Base-by-base conservation (phyloP, 2,329 filamentous ascomycete species). In the Pseudopithomyces maydicus region DNA sequence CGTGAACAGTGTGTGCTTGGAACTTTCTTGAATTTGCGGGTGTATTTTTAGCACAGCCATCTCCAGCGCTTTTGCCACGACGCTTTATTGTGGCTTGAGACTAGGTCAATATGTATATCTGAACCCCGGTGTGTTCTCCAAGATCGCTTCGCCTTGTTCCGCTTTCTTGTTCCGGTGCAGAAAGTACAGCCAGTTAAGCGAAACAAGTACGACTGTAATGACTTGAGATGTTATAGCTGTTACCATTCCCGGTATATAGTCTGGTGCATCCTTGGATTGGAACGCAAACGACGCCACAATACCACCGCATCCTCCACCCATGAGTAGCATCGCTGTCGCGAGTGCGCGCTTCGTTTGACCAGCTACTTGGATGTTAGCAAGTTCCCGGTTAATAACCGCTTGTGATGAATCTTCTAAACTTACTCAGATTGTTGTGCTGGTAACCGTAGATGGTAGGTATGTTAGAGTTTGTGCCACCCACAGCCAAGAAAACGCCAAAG, bases 371-470 rank as follows among this genome's bases (percentile, higher is more conserved):
- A 10, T 10, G 19, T 60, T 35, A 54, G 42, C 22, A 29, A 5
- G 26, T 5, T 29, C 26, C 8, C 22, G 36, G 11, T 17, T 36
- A 19, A 6, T 36, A 14, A 19, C 19, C 2, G 12, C 11, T 19
- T 11, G 12, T 14, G 8, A 41, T 14, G 47, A 29, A 7, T 22
- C 2, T 6, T 5, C 5, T 29, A 29, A n/a, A 55, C 55, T 52
- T 43, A 60, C 58, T 60, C 26, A 62, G 52, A 26, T 62, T 62
- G 41, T 59, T 62, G 35, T 55, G 52, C 33, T 62, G 59, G 33
- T 56, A 62, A 23, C 39, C 36, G 22, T 54, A 56, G 10, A 56
- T 48, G 7, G 56, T 52, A 1, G 59, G 56, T 14, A 57, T 59
- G 35, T 62, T 62, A 2, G 41, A 43, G 36, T 57, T 62, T 2